Percentiles rank a stretch among this genome's conserved stretches.
These are phyloP conservation scores for Candida sp. DNA, from an alignment of 1,139 yeast species.

Conservation along the genomic window DNA sequence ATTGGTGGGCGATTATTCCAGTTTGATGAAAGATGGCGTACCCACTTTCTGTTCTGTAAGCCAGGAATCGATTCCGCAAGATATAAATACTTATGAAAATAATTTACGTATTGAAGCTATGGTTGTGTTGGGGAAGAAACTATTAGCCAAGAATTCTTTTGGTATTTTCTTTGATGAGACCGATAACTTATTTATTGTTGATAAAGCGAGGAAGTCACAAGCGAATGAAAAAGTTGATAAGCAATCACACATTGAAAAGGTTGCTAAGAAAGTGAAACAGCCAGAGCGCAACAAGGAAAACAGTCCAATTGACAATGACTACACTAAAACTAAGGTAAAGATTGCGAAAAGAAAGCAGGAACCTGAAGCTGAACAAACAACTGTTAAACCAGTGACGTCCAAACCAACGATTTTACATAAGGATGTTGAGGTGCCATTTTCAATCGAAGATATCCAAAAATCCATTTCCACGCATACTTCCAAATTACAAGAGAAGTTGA, in stretches of 20 bases:
- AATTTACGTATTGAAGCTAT: conserved; percentile 20
- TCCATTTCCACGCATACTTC: conserved; percentile 7
- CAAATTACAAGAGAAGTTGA: conserved; percentile 2
- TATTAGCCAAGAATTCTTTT: conserved; percentile 9
- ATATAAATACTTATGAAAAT: conserved; percentile 19
- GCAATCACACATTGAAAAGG: too few species aligned
- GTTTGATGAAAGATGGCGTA: conserved; percentile 12
- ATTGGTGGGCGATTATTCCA: conserved; percentile 29
- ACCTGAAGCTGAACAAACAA: too few species aligned
- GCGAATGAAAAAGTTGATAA: neutral
- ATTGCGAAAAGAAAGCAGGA: neutral
- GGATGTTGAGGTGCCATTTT: conserved; percentile 1
- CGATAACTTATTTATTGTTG: neutral
- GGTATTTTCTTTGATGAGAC: conserved; percentile 8
- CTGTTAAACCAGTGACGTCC: neutral
- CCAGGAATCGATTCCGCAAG: conserved; percentile 10
- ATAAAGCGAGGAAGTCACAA: neutral
- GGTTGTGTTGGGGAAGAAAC: conserved; percentile 15
- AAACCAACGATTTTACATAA: neutral
- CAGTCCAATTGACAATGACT: conserved; percentile 6
- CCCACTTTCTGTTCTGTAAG: conserved; percentile 22
- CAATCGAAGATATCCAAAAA: conserved; percentile 5
- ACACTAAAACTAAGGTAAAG: neutral
- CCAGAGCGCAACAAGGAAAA: neutral
- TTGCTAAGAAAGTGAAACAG: neutral